Percentiles rank a stretch among this genome's conserved stretches.
phyloP scores from a whole-genome alignment of 805 yeast genomes.

The Wilhelminamyces savonicus region DNA sequence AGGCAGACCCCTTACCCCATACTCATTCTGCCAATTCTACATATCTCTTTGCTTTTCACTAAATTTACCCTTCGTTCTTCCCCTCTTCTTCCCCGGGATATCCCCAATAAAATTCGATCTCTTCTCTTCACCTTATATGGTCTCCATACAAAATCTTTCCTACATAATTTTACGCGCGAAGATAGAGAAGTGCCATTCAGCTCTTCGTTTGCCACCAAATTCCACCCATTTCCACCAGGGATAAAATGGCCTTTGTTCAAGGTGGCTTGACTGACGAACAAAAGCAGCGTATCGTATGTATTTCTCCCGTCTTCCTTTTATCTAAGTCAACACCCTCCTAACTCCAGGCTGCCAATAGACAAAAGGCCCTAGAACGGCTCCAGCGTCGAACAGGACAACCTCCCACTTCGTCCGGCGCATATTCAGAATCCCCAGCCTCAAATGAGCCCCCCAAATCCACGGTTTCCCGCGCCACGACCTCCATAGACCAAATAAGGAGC shows the following conservation, averaged over 20 bases:
- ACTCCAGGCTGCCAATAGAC: conserved; percentile 55
- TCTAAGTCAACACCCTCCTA: conserved; percentile 1
- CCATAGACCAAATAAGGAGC: background rate
- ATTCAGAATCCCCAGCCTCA: background rate
- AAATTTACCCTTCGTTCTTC: too few species aligned
- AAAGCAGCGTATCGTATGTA: conserved; percentile 29
- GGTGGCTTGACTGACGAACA: conserved; percentile 30
- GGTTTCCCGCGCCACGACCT: conserved; percentile 2
- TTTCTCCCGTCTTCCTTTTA: background rate
- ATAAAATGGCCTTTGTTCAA: conserved; percentile 14
- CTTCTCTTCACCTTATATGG: too few species aligned
- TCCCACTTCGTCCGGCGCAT: background rate
- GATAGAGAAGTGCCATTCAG: too few species aligned
- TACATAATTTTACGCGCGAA: too few species aligned
- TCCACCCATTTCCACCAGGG: background rate
- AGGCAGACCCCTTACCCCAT: too few species aligned
- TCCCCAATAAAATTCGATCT: too few species aligned
- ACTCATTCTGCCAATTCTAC: too few species aligned
- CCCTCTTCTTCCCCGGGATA: too few species aligned
- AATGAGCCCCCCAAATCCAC: conserved; percentile 3
- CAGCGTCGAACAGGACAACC: conserved; percentile 32
- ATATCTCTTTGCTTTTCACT: too few species aligned
- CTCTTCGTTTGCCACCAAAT: conserved; percentile 7
- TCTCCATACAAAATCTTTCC: too few species aligned
- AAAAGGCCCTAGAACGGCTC: conserved; percentile 54